phyloP scores from a whole-genome alignment of 192 early-diverging fungal species.

The Coemansia sp. region DNA sequence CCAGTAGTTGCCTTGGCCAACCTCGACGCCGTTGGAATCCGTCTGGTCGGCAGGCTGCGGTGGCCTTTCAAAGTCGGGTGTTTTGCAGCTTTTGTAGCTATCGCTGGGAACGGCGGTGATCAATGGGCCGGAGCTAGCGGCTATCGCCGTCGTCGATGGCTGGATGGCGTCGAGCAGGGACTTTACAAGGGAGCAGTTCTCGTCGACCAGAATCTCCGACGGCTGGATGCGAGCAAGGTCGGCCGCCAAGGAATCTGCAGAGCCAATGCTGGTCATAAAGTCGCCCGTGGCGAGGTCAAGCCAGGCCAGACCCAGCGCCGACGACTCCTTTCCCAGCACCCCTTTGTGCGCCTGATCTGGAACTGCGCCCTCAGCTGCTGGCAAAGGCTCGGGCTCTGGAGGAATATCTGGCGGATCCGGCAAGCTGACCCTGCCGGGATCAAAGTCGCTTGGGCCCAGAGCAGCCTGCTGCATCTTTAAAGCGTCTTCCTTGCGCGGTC shows the following conservation, averaged over 20 bases:
- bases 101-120: constrained; percentile 9
- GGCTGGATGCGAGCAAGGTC: constrained; percentile 84
- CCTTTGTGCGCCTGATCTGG: neutral
- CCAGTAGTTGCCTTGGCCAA: constrained; percentile 9
- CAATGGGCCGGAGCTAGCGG: constrained; percentile 7
- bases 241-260: constrained; percentile 50
- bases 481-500: constrained; percentile 7
- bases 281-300: constrained; percentile 89
- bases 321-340: neutral
- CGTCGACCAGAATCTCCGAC: constrained; percentile 69
- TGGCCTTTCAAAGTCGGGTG: neutral
- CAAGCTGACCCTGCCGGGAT: constrained; percentile 13
- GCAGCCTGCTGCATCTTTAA: neutral
- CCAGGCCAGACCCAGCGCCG: constrained; percentile 75
- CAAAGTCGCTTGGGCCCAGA: constrained; percentile 11
- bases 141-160: constrained; percentile 6
- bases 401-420: constrained; percentile 17
- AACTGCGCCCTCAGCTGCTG: neutral
- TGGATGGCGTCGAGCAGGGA: constrained; percentile 10
- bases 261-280: constrained; percentile 66
- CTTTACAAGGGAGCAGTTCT: constrained; percentile 12
- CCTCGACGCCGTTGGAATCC: neutral
- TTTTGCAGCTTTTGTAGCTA: neutral
- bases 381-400: neutral
- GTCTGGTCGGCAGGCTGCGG: neutral